phyloP scores from a whole-genome alignment of 2,329 filamentous ascomycete genomes.

The Fusarium staphyleae region DNA sequence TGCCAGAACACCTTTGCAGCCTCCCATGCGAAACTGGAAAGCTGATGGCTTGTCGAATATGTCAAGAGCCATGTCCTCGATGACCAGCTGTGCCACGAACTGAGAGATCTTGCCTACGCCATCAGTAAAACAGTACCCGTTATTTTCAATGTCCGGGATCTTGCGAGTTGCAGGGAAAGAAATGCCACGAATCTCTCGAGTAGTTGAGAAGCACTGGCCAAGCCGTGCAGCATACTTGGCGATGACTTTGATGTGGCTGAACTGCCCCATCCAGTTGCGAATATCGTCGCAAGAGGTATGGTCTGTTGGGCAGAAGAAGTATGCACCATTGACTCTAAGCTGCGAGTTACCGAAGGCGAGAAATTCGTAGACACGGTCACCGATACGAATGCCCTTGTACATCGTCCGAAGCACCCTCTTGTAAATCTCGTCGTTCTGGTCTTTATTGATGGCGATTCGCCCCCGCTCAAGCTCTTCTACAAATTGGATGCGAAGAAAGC shows the following conservation, averaged over 20 bases:
- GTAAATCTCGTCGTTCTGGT: conserved; percentile 73
- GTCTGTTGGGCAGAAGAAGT: conserved; percentile 82
- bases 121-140: conserved; percentile 81
- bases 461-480: conserved; percentile 76
- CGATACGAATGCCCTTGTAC: conserved; percentile 80
- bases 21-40: conserved; percentile 90
- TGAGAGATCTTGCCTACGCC: conserved; percentile 92
- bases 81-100: conserved; percentile 76
- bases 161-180: conserved; percentile 64
- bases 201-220: conserved; percentile 96
- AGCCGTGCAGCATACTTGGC: conserved; percentile 89
- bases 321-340: conserved; percentile 88
- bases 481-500: conserved; percentile 90
- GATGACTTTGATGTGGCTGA: conserved; percentile 80
- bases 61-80: conserved; percentile 70
- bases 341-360: conserved; percentile 96
- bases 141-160: conserved; percentile 74
- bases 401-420: conserved; percentile 75
- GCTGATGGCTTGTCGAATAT: conserved; percentile 73
- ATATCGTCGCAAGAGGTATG: conserved; percentile 77
- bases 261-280: conserved; percentile 84
- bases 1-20: conserved; percentile 87
- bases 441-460: conserved; percentile 60
- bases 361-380: conserved; percentile 83
- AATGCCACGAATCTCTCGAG: conserved; percentile 72